Evolutionary conservation across 2,329 filamentous ascomycete genomes (phyloP).

Genomic region (Hypocreales sp.): DNA sequence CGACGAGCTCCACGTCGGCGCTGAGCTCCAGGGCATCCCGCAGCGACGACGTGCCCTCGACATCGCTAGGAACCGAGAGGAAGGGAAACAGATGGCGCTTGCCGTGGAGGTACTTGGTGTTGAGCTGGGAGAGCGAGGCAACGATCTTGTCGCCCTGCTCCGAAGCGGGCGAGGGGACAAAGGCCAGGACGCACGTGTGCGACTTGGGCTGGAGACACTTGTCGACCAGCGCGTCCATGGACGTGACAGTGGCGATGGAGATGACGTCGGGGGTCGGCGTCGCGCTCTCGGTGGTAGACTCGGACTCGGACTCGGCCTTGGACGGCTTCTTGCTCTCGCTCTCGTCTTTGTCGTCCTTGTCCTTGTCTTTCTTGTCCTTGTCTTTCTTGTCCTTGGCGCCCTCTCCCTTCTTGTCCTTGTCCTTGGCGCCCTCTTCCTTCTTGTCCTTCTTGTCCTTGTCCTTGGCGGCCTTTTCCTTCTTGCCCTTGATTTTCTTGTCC

Average conservation of each 20-base stretch:
- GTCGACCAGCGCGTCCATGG: conserved; percentile 46
- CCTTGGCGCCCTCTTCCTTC: conserved; percentile 8
- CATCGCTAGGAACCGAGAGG: conserved; percentile 50
- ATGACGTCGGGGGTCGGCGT: conserved; percentile 24
- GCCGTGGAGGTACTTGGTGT: conserved; percentile 55
- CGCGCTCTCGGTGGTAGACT: conserved; percentile 5
- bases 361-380: conserved; percentile 18
- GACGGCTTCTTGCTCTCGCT: conserved; percentile 12
- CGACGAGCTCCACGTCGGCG: conserved; percentile 54
- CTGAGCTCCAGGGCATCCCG: conserved; percentile 38
- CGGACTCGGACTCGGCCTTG: conserved; percentile 14
- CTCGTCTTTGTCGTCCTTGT: conserved; percentile 17
- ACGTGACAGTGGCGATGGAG: conserved; percentile 49
- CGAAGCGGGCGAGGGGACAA: conserved; percentile 41
- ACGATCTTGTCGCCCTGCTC: conserved; percentile 41
- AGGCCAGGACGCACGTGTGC: conserved; percentile 67
- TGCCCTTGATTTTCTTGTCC: conserved; percentile 19
- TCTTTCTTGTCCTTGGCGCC: conserved; percentile 17
- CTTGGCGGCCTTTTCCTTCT: conserved; percentile 15
- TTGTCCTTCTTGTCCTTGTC: conserved; percentile 20
- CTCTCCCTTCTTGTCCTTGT: conserved; percentile 17
- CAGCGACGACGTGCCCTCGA: conserved; percentile 25
- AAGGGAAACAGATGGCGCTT: conserved; percentile 67
- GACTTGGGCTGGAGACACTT: conserved; percentile 64
- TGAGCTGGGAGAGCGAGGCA: conserved; percentile 52